Evolutionary conservation across 495 filamentous ascomycete genomes (phyloP), one percentile per base, ranked within the genome.

Genomic region (Recurvomyces mirabilis): DNA sequence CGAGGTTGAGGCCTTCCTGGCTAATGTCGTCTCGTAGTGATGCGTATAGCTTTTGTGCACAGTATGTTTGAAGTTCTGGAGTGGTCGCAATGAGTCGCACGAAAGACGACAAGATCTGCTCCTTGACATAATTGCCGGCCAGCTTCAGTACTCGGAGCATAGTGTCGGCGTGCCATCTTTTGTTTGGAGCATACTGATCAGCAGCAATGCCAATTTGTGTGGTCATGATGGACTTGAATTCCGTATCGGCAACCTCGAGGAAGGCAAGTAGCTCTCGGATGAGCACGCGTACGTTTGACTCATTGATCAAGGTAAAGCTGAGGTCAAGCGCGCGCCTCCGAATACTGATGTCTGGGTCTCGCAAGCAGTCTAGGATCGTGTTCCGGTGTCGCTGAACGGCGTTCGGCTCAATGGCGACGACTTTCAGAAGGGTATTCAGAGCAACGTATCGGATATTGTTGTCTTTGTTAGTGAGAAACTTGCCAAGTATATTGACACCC

Each of bases 381-480:
- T 94, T 96, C 41, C 93, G 79, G 64, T 98, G 91, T 59, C 91
- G 71, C 58, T 96, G 93, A 4, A 98, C 91, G 1, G 91, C 93
- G 57, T 95, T 96, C 14, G 91, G 93, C 59, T 98, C 91, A 28
- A 98, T 86, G 9, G 93, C 89, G 33, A 98, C 89, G 39, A 98
- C 91, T 65, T 98, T 98, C 65, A 94, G 89, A 46, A 98, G 69
- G 1, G 91, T 98, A 62, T 98, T 98, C 20, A 98, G 65, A 19
- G 91, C 91, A 36, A 98, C 91, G 60, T 98, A 98, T 56, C 91
- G 84, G 59, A 98, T 96, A 57, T 98, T 98, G 69, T 98, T 98
- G 65, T 98, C 91, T 60, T 88, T 84, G 64, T 98, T 98, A 5
- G 87, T 78, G 42, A 98, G 66, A 69, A 98, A 98, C 60, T 96